Conservation (phyloP, 768 basidiomycete genomes). For the Mycena capillaripes region DNA sequence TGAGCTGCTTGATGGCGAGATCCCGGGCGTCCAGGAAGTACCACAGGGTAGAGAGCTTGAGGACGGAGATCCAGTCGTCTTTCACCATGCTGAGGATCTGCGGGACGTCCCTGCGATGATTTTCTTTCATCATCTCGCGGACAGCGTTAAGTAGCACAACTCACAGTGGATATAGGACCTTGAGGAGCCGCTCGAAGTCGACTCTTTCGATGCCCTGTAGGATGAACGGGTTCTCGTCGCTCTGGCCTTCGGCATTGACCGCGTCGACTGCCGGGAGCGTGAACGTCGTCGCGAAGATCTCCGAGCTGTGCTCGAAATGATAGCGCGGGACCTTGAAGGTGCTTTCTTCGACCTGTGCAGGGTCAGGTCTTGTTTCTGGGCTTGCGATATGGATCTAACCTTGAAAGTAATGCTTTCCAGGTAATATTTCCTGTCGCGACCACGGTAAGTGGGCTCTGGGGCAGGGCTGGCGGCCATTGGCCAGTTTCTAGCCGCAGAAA, state of each 20-base stretch:
- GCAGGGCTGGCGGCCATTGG: too few relatives aligned
- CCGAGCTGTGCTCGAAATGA: slow-evolving; percentile 50
- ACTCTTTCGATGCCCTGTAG: slow-evolving; percentile 42
- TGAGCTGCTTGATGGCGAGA: slow-evolving; percentile 43
- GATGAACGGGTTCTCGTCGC: slow-evolving; percentile 45
- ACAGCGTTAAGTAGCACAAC: slow-evolving; percentile 12
- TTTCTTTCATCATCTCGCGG: not conserved
- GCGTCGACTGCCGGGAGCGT: slow-evolving; percentile 42
- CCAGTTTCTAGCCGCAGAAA: too few relatives aligned
- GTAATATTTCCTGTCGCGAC: not conserved
- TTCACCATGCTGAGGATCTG: slow-evolving; percentile 23
- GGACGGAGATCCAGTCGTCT: slow-evolving; percentile 46
- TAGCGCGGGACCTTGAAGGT: slow-evolving; percentile 55
- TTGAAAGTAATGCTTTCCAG: not conserved
- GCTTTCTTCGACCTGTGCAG: slow-evolving; percentile 51
- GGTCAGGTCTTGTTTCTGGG: not conserved
- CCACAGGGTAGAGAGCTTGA: slow-evolving; percentile 50
- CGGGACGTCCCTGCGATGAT: slow-evolving; percentile 6
- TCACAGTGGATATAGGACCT: slow-evolving; percentile 44
- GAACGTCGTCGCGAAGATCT: slow-evolving; percentile 52
- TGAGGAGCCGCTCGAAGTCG: slow-evolving; percentile 44
- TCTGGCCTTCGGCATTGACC: slow-evolving; percentile 42
- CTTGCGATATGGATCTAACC: not conserved
- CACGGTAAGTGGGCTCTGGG: not conserved
- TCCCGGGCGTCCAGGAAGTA: slow-evolving; percentile 40